Conservation (phyloP, 805 yeast genomes). For the Yarrowia yakushimensis region DNA sequence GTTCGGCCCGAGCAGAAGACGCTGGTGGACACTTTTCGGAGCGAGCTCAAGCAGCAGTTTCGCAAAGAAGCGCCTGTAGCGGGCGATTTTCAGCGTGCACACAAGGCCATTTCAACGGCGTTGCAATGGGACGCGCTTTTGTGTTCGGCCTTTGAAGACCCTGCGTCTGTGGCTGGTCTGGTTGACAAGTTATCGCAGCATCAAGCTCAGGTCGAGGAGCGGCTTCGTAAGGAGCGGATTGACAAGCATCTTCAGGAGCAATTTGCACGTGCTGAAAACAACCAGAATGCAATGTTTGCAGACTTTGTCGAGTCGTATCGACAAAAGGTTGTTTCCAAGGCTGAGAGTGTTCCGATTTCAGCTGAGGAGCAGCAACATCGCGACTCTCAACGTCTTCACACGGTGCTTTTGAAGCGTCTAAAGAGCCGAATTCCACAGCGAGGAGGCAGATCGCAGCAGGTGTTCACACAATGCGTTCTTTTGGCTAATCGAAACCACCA, state of each 20-base stretch:
- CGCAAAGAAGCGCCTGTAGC: background rate
- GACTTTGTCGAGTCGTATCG: background rate
- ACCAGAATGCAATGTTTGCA: background rate
- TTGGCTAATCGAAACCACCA: slow-evolving; percentile 9
- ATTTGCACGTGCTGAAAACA: background rate
- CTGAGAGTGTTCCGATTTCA: background rate
- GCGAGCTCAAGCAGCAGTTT: background rate
- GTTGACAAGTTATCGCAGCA: background rate
- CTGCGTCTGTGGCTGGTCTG: background rate
- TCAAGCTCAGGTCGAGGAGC: background rate
- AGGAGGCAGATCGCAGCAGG: background rate
- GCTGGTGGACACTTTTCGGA: background rate
- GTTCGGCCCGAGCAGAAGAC: background rate
- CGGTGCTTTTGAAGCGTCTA: background rate
- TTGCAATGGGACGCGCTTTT: background rate
- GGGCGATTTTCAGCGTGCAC: background rate
- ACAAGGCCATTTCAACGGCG: background rate
- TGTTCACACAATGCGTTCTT: slow-evolving; percentile 8
- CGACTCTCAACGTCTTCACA: background rate
- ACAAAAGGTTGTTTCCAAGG: background rate
- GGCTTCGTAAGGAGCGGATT: background rate
- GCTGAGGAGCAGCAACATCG: background rate
- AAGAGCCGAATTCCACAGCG: background rate
- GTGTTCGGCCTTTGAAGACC: background rate
- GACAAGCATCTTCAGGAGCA: background rate